phyloP scores from a whole-genome alignment of 345 rosid species.

The Pistacia atlantica region DNA sequence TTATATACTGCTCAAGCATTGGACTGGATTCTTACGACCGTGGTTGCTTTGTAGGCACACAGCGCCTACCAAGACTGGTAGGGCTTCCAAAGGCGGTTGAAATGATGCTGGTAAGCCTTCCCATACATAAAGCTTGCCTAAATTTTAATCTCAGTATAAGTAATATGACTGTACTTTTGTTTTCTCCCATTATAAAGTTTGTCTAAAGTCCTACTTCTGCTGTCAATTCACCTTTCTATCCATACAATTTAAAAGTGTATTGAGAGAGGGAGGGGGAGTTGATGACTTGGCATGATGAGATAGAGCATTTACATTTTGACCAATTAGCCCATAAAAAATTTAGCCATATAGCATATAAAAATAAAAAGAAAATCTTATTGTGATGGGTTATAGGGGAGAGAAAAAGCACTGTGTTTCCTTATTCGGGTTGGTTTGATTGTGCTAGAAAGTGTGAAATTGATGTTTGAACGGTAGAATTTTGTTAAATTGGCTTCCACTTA shows the following conservation, averaged over 20 bases:
- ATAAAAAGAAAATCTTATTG: background rate
- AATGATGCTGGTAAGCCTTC: slow-evolving; percentile 72
- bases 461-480: background rate
- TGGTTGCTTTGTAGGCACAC: slow-evolving; percentile 67
- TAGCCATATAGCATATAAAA: background rate
- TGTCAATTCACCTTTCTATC: background rate
- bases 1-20: slow-evolving; percentile 13
- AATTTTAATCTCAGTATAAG: background rate
- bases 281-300: background rate
- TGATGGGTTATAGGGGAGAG: background rate
- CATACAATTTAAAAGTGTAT: no score
- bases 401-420: background rate
- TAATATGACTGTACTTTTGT: background rate
- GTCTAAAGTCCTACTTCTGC: background rate
- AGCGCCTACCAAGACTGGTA: slow-evolving; percentile 92
- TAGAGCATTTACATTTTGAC: slow-evolving; percentile 1
- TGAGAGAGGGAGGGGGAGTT: no score
- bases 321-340: background rate
- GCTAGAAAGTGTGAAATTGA: background rate
- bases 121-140: background rate
- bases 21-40: slow-evolving; percentile 14
- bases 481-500: background rate
- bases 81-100: slow-evolving; percentile 88
- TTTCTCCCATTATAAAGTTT: background rate
- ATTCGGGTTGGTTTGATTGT: background rate